Conservation (phyloP, 129 eudicot genomes). For the Silybum marianum region DNA sequence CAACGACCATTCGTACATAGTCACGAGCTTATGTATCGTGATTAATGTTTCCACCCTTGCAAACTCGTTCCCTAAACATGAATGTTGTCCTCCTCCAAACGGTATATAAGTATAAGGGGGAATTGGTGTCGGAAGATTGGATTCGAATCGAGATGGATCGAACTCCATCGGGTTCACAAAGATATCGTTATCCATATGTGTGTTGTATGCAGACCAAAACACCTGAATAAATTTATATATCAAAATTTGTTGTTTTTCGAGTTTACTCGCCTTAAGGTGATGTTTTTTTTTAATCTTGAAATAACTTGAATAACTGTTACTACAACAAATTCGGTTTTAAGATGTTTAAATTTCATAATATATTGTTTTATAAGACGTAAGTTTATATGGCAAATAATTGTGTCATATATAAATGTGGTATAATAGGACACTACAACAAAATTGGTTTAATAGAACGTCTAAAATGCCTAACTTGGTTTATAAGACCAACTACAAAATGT, state of each 20-base stretch:
- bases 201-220: conserved; percentile 27
- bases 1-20: conserved; percentile 32
- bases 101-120: conserved; percentile 39
- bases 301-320: too few relatives aligned
- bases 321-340: too few relatives aligned
- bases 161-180: conserved; percentile 32
- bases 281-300: neutral
- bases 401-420: neutral
- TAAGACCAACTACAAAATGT: too few relatives aligned
- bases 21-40: conserved; percentile 29
- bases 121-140: conserved; percentile 17
- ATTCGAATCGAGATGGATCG: conserved; percentile 38
- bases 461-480: too few relatives aligned
- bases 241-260: neutral
- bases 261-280: neutral
- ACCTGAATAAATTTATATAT: conserved; percentile 11
- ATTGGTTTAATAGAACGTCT: too few relatives aligned
- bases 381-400: neutral
- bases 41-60: conserved; percentile 35
- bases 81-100: conserved; percentile 35
- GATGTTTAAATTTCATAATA: neutral
- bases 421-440: neutral
- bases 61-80: conserved; percentile 37
- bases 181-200: conserved; percentile 31
- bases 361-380: too few relatives aligned